Evolutionary conservation across 208 protist genomes (phyloP).

Genomic region (Acanthamoeba rhysodes): DNA sequence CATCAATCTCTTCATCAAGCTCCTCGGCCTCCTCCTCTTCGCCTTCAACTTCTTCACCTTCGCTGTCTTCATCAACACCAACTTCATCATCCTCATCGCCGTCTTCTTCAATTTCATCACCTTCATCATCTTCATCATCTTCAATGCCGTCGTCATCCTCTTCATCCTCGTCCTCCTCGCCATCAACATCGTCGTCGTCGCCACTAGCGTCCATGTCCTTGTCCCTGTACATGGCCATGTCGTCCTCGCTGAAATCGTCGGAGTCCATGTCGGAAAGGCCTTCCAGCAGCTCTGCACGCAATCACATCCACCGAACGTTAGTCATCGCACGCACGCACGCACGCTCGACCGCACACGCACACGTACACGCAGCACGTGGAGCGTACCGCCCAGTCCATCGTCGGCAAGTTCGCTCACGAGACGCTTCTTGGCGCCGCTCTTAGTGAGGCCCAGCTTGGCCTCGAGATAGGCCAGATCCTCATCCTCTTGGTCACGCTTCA

Average conservation of each 20-base stretch:
- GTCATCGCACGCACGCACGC: too few species aligned
- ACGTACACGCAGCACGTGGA: too few species aligned
- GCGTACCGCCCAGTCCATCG: not conserved
- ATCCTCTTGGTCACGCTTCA: not conserved
- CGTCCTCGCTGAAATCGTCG: not conserved
- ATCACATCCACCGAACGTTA: too few species aligned
- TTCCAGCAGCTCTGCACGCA: not conserved
- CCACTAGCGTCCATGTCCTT: too few species aligned
- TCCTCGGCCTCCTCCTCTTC: not conserved
- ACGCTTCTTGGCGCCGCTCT: conserved; percentile 20
- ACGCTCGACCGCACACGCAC: not conserved
- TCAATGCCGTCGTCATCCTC: not conserved
- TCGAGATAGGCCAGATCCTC: conserved; percentile 7
- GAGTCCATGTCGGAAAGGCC: not conserved
- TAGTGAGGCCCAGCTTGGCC: not conserved
- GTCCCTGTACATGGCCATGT: not conserved
- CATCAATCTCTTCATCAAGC: not conserved
- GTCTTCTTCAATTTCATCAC: not conserved
- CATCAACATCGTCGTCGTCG: not conserved
- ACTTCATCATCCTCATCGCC: not conserved
- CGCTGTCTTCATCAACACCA: not conserved
- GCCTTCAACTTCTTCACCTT: not conserved
- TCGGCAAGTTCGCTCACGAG: not conserved
- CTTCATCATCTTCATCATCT: not conserved
- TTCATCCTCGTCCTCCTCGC: not conserved